Evolutionary conservation across 805 yeast species (phyloP).

Genomic region (Brettanomyces bruxellensis): DNA sequence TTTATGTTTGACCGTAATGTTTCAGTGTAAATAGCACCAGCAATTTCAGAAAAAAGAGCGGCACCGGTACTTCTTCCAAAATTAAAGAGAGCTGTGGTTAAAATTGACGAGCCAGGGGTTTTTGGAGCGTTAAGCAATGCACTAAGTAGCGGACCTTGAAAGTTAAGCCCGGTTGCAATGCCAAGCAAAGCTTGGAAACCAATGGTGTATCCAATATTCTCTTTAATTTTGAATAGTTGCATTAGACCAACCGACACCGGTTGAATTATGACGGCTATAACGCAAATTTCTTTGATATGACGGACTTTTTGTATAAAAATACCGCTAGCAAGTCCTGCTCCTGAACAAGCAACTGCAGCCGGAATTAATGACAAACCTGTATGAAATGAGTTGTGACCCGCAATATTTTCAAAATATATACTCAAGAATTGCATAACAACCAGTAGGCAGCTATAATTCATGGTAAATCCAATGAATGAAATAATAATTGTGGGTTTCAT

Average conservation of each 20-base stretch:
- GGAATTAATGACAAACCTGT: conserved; percentile 41
- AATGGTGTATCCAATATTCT: neutral
- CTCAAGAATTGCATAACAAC: conserved; percentile 25
- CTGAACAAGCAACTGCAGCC: conserved; percentile 14
- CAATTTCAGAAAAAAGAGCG: conserved; percentile 4
- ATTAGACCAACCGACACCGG: conserved; percentile 1
- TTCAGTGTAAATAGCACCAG: conserved; percentile 3
- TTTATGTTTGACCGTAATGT: conserved; percentile 1
- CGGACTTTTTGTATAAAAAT: neutral
- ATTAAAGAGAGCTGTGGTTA: conserved; percentile 2
- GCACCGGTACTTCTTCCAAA: conserved; percentile 3
- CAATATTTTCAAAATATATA: conserved; percentile 42
- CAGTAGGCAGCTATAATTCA: neutral
- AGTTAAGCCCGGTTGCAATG: neutral
- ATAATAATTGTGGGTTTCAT: neutral
- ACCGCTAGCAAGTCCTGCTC: neutral
- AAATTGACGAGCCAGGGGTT: conserved; percentile 1
- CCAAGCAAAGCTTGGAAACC: conserved; percentile 3
- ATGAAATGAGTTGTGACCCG: conserved; percentile 30
- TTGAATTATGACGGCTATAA: neutral
- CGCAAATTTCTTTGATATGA: neutral
- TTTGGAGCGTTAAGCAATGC: conserved; percentile 3
- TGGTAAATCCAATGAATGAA: neutral
- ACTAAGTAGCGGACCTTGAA: conserved; percentile 1
- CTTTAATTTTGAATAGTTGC: neutral